Evolutionary conservation across 2,329 filamentous ascomycete genomes (phyloP).

Genomic region (Trichophyton verrucosum): DNA sequence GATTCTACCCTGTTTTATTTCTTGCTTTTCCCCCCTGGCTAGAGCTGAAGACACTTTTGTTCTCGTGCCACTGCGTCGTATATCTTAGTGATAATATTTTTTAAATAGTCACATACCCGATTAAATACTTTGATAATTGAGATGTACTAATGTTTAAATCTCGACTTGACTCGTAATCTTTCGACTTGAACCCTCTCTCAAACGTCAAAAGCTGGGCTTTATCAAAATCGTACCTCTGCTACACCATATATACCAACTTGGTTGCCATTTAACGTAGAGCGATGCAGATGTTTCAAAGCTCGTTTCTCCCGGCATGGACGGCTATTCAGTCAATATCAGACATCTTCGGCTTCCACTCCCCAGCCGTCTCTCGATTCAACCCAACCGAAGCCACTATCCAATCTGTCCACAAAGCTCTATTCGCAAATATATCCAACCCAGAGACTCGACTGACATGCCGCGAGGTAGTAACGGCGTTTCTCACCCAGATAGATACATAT

Average conservation of each 20-base stretch:
- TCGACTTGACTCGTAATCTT: no score
- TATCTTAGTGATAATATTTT: neutral
- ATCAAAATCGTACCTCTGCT: neutral
- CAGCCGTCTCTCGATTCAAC: slow-evolving; percentile 32
- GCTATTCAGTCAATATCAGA: neutral
- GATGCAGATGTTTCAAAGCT: neutral
- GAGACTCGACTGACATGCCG: slow-evolving; percentile 35
- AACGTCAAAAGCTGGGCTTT: neutral
- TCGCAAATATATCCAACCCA: slow-evolving; percentile 32
- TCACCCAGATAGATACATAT: slow-evolving; percentile 45
- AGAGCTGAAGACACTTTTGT: neutral
- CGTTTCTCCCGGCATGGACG: neutral
- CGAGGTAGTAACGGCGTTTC: slow-evolving; percentile 42
- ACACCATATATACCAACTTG: no score
- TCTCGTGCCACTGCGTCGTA: neutral
- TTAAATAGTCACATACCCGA: neutral
- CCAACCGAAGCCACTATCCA: slow-evolving; percentile 47
- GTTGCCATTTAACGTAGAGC: neutral
- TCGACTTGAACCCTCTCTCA: no score
- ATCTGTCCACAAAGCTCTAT: slow-evolving; percentile 44
- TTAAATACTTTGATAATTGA: neutral
- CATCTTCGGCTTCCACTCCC: neutral
- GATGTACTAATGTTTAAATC: neutral
- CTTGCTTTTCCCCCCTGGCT: neutral
- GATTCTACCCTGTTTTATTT: neutral